Conservation (phyloP, 73 alveolate genomes). For the Paramecium octaurelia region DNA sequence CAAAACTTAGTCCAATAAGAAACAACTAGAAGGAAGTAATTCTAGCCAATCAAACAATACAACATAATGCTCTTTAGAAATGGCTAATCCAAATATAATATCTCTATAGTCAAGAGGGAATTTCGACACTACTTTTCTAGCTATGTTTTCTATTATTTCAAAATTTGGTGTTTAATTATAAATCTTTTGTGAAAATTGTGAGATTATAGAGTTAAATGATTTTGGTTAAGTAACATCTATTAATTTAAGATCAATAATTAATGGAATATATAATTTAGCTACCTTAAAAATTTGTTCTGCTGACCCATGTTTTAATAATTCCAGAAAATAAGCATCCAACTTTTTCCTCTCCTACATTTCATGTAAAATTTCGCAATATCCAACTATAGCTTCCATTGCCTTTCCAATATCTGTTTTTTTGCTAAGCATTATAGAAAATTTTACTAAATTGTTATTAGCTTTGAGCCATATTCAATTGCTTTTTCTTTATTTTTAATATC, state of each 20-base stretch:
- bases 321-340: neutral
- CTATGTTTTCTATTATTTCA: neutral
- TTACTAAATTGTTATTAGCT: constrained; percentile 1
- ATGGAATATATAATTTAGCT: constrained; percentile 9
- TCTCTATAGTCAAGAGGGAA: neutral
- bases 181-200: neutral
- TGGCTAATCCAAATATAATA: neutral
- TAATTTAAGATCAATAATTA: neutral
- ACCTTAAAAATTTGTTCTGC: neutral
- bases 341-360: neutral
- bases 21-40: constrained; percentile 3
- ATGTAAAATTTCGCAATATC: neutral
- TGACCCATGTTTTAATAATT: neutral
- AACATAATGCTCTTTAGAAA: neutral
- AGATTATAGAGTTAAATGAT: neutral
- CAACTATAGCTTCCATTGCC: neutral
- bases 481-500: constrained; percentile 10
- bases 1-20: neutral
- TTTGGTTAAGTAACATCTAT: neutral
- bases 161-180: neutral
- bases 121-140: neutral
- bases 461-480: neutral
- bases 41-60: neutral
- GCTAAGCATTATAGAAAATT: neutral
- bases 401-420: constrained; percentile 30